Percentiles rank a stretch among this genome's conserved stretches.
Conservation (phyloP, 257 asterid genomes). For the Petrea volubilis region DNA sequence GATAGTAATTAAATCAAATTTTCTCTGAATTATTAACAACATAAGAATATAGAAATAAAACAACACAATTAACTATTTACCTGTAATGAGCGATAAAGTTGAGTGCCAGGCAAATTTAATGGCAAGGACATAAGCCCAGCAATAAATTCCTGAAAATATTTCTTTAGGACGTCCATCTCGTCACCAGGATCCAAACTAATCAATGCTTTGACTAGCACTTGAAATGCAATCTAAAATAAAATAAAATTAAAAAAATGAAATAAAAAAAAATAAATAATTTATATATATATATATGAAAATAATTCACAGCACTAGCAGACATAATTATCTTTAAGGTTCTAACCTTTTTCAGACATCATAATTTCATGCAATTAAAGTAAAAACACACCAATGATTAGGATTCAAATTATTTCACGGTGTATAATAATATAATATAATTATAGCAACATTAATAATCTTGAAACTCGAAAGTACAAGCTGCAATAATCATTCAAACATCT, state of each 20-base stretch:
- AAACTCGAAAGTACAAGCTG: conserved; percentile 31
- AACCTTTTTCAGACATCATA: conserved; percentile 37
- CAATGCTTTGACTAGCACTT: conserved; percentile 79
- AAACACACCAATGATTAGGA: conserved; percentile 41
- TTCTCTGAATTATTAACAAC: too few relatives aligned
- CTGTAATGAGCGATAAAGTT: conserved; percentile 79
- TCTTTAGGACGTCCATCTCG: conserved; percentile 68
- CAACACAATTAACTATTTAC: conserved; percentile 30
- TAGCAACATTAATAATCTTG: conserved; percentile 9
- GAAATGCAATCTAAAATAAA: conserved; percentile 70
- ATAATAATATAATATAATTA: background rate
- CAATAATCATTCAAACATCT: conserved; percentile 31
- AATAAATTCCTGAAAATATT: conserved; percentile 84
- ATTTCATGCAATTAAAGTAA: conserved; percentile 31
- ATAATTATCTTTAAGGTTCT: conserved; percentile 44
- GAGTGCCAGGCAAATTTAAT: conserved; percentile 77
- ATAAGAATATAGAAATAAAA: background rate
- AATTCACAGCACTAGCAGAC: conserved; percentile 28
- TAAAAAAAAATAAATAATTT: background rate
- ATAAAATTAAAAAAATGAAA: background rate
- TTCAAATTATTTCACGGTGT: conserved; percentile 17
- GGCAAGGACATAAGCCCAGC: conserved; percentile 94
- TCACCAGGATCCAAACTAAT: conserved; percentile 70
- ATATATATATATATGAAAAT: background rate
- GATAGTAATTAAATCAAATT: too few relatives aligned